Conservation (phyloP, 2,329 filamentous ascomycete species). For the Waltergamsia citrina region DNA sequence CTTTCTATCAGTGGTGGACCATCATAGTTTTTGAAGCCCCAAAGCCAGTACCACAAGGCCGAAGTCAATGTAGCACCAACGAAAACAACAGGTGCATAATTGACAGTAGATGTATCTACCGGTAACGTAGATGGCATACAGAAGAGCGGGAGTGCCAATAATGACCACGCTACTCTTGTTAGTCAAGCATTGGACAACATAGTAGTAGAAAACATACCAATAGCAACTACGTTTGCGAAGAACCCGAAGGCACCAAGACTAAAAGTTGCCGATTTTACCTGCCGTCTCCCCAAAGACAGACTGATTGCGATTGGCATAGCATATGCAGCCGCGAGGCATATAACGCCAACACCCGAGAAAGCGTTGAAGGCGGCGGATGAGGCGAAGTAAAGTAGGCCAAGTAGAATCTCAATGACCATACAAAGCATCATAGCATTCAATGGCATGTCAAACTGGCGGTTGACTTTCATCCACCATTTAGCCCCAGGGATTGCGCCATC, state of each 20-base stretch:
- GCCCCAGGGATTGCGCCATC: constrained; percentile 61
- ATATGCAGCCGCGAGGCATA: constrained; percentile 60
- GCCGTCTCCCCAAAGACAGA: constrained; percentile 48
- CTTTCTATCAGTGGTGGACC: no score
- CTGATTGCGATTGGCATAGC: constrained; percentile 58
- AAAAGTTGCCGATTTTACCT: constrained; percentile 47
- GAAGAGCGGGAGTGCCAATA: constrained; percentile 62
- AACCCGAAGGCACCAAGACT: constrained; percentile 53
- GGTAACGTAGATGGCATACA: constrained; percentile 61
- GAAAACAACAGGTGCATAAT: constrained; percentile 70
- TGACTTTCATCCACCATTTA: constrained; percentile 49
- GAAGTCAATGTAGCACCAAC: constrained; percentile 54
- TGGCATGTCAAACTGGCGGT: constrained; percentile 53
- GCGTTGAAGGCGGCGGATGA: constrained; percentile 61
- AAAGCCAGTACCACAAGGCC: constrained; percentile 56
- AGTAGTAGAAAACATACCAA: constrained; percentile 46
- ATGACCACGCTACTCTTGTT: constrained; percentile 54
- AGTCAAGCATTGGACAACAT: constrained; percentile 6
- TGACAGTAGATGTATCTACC: constrained; percentile 49
- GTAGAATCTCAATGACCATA: constrained; percentile 53
- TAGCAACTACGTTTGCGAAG: constrained; percentile 52
- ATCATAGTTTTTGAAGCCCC: constrained; percentile 60
- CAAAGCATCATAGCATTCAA: constrained; percentile 65
- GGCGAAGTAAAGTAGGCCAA: constrained; percentile 62
- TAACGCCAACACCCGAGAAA: constrained; percentile 62